Conservation (phyloP, 176 grass and related monocot genomes). For the Melocanna baccifera region DNA sequence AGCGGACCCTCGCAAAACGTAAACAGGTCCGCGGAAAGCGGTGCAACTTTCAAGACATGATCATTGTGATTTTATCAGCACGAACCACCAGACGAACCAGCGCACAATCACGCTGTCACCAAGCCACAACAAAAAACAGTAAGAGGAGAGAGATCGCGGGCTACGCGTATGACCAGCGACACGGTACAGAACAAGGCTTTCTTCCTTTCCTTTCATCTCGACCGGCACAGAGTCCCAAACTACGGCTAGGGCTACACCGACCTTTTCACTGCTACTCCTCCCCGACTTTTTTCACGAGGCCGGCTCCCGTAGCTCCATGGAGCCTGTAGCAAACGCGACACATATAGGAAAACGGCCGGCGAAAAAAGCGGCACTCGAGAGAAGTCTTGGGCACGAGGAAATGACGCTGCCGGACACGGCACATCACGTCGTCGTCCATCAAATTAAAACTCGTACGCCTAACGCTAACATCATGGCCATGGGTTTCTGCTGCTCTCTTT, state of each 20-base stretch:
- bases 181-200: not conserved
- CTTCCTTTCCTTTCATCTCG: not conserved
- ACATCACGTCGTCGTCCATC: not conserved
- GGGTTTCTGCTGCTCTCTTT: slow-evolving; percentile 24
- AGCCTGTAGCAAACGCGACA: not conserved
- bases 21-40: not conserved
- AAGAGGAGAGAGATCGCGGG: not conserved
- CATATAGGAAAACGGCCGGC: not conserved
- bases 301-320: not conserved
- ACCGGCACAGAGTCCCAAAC: not conserved
- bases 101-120: not conserved
- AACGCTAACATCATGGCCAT: slow-evolving; percentile 14
- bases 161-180: not conserved
- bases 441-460: not conserved
- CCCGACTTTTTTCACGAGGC: not conserved
- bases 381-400: slow-evolving; percentile 31
- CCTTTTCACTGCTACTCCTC: not conserved
- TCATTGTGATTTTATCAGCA: not conserved
- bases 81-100: not conserved
- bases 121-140: not conserved
- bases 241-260: not conserved
- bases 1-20: too few species aligned
- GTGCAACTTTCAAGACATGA: not conserved
- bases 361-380: slow-evolving; percentile 29
- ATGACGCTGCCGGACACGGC: slow-evolving; percentile 44